Base-by-base conservation (phyloP, 2,329 filamentous ascomycete species). In the Ascochyta pisi region DNA sequence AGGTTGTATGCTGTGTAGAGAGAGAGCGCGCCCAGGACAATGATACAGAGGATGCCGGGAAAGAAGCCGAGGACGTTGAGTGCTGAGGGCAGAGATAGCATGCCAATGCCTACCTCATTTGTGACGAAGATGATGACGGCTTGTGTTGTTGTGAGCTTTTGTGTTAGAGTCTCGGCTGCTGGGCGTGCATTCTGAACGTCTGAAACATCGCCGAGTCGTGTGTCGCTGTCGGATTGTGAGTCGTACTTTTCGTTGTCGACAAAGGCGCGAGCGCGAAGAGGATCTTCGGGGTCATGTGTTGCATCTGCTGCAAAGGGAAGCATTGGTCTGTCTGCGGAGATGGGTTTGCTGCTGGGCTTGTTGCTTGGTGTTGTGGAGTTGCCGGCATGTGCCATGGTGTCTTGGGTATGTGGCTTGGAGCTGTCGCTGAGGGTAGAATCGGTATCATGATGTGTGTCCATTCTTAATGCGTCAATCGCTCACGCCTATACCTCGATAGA, bases 81-180 rank as follows among this genome's bases (percentile, higher is more conserved):
- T 9, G 66, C 67, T 19, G 64, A 60, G 19, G 67, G 67, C 19
- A 70, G 50, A 9, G 64, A 68, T 15, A 70, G 58, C 44, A 69
- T 68, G 24, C 68, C 68, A n/a, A 71, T 69, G 31, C 68, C 67
- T 19, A 71, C 65, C 44, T 71, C 66, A 39, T 69, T 71, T 3
- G 67, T 71, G 49, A 71, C 54, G 45, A 71, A 68, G 19, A 71
- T 71, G 15, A 71, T 68, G 44, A 65, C 66, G 26, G 67, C 65
- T 65, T 69, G 64, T 42, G 65, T 60, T 16, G 64, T 67, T 22
- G 56, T 66, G 37, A 69, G 60, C 42, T 69, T 69, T 54, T 61
- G 53, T n/a, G 54, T 43, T 13, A 37, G 29, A n/a, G 51, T 41
- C 24, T 57, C 48, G 4, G 55, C 58, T 15, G 57, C 46, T 49